phyloP scores from a whole-genome alignment of 2,329 filamentous ascomycete genomes.

The Fusarium sambucinum region DNA sequence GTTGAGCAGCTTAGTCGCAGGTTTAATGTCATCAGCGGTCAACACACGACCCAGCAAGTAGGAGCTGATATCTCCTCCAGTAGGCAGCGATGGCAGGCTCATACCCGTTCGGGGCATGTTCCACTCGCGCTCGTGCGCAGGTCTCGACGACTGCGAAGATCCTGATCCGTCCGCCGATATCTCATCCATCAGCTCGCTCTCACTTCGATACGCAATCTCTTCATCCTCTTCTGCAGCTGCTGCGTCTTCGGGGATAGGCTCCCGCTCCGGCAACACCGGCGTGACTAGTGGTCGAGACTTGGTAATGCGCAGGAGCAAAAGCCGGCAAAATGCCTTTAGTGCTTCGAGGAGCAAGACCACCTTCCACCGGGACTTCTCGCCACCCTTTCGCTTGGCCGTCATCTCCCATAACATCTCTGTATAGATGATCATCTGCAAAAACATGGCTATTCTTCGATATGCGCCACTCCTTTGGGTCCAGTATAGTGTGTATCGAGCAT shows the following conservation, averaged over 20 bases:
- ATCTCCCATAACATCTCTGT: slow-evolving; percentile 98
- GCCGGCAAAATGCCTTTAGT: slow-evolving; percentile 85
- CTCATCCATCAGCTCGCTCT: slow-evolving; percentile 60
- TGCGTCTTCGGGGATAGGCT: slow-evolving; percentile 74
- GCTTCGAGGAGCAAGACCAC: slow-evolving; percentile 87
- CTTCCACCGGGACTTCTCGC: slow-evolving; percentile 84
- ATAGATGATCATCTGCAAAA: slow-evolving; percentile 91
- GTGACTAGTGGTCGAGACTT: slow-evolving; percentile 84
- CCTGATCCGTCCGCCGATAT: slow-evolving; percentile 50
- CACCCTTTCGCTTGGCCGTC: slow-evolving; percentile 87
- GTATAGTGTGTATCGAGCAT: slow-evolving; percentile 75
- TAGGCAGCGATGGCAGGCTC: slow-evolving; percentile 84
- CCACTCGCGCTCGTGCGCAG: slow-evolving; percentile 73
- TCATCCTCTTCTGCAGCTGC: slow-evolving; percentile 63
- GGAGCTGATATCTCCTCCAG: slow-evolving; percentile 82
- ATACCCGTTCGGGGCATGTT: slow-evolving; percentile 95
- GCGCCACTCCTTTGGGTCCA: slow-evolving; percentile 73
- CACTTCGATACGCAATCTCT: slow-evolving; percentile 53
- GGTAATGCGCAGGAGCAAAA: slow-evolving; percentile 85
- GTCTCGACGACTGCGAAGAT: slow-evolving; percentile 42
- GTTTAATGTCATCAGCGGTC: slow-evolving; percentile 96
- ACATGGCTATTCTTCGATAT: slow-evolving; percentile 84
- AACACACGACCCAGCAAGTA: slow-evolving; percentile 92
- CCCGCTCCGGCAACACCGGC: slow-evolving; percentile 87
- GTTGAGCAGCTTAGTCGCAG: slow-evolving; percentile 87